Evolutionary conservation across 2,329 filamentous ascomycete species (phyloP).

Genomic region (Exserohilum turcica): DNA sequence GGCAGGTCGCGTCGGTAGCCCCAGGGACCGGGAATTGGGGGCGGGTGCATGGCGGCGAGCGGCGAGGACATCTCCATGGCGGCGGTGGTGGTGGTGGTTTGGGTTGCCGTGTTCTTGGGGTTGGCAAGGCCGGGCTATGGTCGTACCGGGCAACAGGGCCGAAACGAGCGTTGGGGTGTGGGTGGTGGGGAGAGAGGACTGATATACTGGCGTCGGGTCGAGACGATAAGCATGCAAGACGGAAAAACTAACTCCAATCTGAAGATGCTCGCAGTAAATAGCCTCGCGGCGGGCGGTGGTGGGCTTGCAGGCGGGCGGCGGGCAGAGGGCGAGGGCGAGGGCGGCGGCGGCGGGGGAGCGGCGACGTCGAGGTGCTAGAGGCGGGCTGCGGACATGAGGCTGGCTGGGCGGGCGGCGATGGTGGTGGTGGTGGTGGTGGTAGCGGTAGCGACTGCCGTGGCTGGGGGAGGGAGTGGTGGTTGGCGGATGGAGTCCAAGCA

Average conservation of each 20-base stretch:
- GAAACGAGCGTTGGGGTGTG: constrained; percentile 29
- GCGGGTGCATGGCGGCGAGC: constrained; percentile 86
- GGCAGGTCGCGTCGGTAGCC: constrained; percentile 62
- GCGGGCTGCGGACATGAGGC: constrained; percentile 32
- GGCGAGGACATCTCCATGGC: constrained; percentile 92
- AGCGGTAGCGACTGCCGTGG: constrained; percentile 33
- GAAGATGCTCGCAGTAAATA: constrained; percentile 43
- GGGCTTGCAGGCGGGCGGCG: neutral
- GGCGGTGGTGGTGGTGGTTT: constrained; percentile 10
- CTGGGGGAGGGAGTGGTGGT: constrained; percentile 1
- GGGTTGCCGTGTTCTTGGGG: too few relatives aligned
- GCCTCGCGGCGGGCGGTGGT: constrained; percentile 12
- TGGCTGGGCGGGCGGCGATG: constrained; percentile 20
- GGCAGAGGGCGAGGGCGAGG: constrained; percentile 11
- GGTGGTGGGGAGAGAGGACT: constrained; percentile 9
- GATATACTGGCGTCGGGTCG: constrained; percentile 18
- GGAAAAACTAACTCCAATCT: constrained; percentile 49
- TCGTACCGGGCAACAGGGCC: constrained; percentile 60
- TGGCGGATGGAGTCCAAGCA: constrained; percentile 16
- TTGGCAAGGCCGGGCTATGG: constrained; percentile 18
- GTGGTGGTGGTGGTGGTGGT: constrained; percentile 20
- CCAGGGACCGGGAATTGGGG: constrained; percentile 67
- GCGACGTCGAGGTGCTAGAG: constrained; percentile 9
- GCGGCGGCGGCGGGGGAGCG: too few relatives aligned
- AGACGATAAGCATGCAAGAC: constrained; percentile 47